Evolutionary conservation across 768 basidiomycete species (phyloP), one percentile per base, ranked within the genome.

Genomic region (Epithele typhae): DNA sequence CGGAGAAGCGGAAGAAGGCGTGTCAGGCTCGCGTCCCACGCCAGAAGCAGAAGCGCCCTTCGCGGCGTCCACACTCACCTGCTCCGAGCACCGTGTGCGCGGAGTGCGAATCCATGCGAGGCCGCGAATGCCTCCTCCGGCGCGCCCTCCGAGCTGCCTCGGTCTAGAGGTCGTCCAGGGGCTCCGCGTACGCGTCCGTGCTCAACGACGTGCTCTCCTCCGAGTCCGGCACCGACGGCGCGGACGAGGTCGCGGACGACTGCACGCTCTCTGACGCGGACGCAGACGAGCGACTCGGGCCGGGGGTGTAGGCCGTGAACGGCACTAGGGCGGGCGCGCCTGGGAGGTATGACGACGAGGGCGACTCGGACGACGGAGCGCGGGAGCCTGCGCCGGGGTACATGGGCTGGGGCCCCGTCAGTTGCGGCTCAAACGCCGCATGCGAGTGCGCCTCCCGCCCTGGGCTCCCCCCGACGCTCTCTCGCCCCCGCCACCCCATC

Each of bases 361-460:
- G 42, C 21, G 51, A 25, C 8, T 30, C 27, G 27, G 27, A 30
- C 27, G 27, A 30, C 27, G 27, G 27, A 30, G 27, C 27, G 27
- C 51, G 45, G 51, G 47, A 48, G 25, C 45, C 37, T 30, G 48
- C 21, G n/a, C 46, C 51, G 46, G 51, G 51, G 43, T 52, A 52
- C 30, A 36, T 43, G 45, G 51, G 51, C 14, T 46, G 40, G 41
- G 51, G 51, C 24, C 45, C 51, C n/a, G 37, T 39, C 27, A 52
- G 51, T 25, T 47, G 45, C 19, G 51, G 51, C 25, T 47, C 51
- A 42, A 52, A 52, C 34, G 41, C 33, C 10, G 41, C n/a, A 18
- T 24, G 45, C 32, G 46, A 21, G 27, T 30, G 27, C 27, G 27
- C 8, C 14, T 14, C 27, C 7, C 27, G 27, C 27, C 27, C 27